Conservation (phyloP, 2,329 filamentous ascomycete species). For the Fusarium buharicum region DNA sequence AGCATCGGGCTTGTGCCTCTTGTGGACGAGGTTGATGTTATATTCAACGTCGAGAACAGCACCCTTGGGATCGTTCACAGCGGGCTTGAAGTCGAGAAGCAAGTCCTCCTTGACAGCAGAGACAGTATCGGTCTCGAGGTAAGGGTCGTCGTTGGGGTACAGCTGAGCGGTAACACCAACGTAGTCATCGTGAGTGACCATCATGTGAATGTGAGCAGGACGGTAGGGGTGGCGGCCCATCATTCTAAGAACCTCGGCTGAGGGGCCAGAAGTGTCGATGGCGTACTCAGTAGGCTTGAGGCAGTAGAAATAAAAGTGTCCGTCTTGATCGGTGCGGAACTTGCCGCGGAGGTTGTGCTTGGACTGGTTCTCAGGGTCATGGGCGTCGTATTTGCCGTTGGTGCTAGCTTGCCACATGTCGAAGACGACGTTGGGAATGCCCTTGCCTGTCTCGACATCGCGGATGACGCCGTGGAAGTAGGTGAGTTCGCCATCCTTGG, state of each 20-base stretch:
- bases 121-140: conserved; percentile 62
- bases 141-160: conserved; percentile 75
- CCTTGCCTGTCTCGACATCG: conserved; percentile 72
- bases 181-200: conserved; percentile 71
- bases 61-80: conserved; percentile 52
- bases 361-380: conserved; percentile 75
- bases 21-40: conserved; percentile 57
- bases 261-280: conserved; percentile 70
- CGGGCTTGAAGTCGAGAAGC: conserved; percentile 61
- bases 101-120: conserved; percentile 66
- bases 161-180: conserved; percentile 80
- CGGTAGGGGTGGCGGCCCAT: conserved; percentile 62
- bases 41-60: conserved; percentile 54
- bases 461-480: conserved; percentile 76
- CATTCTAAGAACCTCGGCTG: conserved; percentile 54
- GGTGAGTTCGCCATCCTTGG: conserved; percentile 67
- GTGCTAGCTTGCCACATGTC: conserved; percentile 82
- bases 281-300: conserved; percentile 79
- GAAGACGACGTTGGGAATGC: conserved; percentile 74
- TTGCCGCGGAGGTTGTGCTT: conserved; percentile 82
- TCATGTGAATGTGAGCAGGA: conserved; percentile 63
- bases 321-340: conserved; percentile 76
- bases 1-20: conserved; percentile 54
- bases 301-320: conserved; percentile 79
- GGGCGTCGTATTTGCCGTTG: conserved; percentile 81